Evolutionary conservation across 805 yeast species (phyloP).

Genomic region (Yamadazyma insecticola): DNA sequence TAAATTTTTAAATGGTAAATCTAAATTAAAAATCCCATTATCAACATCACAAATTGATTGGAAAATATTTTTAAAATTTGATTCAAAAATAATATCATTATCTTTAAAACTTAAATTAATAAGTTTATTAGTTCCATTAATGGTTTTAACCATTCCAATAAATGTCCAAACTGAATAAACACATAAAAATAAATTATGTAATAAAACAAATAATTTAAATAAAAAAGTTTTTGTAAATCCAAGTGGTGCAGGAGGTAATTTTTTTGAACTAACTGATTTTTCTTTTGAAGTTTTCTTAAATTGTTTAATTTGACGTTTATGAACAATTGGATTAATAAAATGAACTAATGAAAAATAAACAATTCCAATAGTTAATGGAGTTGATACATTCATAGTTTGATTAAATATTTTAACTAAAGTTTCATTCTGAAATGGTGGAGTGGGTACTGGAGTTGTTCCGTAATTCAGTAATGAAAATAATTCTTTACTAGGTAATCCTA

Average conservation of each 20-base stretch:
- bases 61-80: slow-evolving; percentile 45
- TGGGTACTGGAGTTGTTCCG: slow-evolving; percentile 25
- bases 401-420: slow-evolving; percentile 33
- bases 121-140: slow-evolving; percentile 34
- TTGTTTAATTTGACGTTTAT: slow-evolving; percentile 38
- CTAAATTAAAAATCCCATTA: slow-evolving; percentile 50
- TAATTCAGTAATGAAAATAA: slow-evolving; percentile 30
- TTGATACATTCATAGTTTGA: slow-evolving; percentile 41
- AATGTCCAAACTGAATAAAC: slow-evolving; percentile 70
- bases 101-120: slow-evolving; percentile 12
- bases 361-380: slow-evolving; percentile 55
- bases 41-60: slow-evolving; percentile 57
- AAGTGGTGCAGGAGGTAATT: slow-evolving; percentile 52
- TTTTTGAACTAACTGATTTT: slow-evolving; percentile 20
- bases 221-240: slow-evolving; percentile 36
- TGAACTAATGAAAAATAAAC: slow-evolving; percentile 59
- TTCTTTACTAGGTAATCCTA: slow-evolving; percentile 31
- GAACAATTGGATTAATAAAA: slow-evolving; percentile 42
- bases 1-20: slow-evolving; percentile 31
- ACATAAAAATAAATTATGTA: slow-evolving; percentile 60
- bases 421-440: slow-evolving; percentile 28
- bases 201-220: slow-evolving; percentile 52
- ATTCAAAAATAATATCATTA: slow-evolving; percentile 15
- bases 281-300: slow-evolving; percentile 18
- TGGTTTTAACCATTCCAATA: slow-evolving; percentile 55